Percentiles rank a stretch among this genome's conserved stretches.
These are phyloP conservation scores for Alternaria sp. DNA, from an alignment of 2,329 filamentous ascomycete species.

Conservation along the genomic window DNA sequence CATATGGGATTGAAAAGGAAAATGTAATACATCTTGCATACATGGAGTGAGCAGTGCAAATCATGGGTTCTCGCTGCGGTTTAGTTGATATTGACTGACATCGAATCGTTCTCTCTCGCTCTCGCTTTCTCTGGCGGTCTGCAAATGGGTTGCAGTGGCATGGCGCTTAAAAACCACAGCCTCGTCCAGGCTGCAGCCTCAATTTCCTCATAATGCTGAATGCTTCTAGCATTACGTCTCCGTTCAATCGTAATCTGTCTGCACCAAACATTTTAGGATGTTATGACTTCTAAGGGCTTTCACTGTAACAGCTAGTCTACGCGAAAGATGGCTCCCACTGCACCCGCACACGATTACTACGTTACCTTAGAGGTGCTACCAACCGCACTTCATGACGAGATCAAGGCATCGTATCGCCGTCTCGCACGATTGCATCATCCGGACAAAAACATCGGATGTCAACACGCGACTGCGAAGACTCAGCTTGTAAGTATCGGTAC, in stretches of 20 bases:
- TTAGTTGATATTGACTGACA: background rate
- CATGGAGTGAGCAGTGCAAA: background rate
- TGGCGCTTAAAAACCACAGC: background rate
- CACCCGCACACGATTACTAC: conserved; percentile 6
- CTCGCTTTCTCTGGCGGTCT: background rate
- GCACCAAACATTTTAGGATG: background rate
- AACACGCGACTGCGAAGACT: background rate
- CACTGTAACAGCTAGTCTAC: background rate
- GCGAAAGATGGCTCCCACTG: background rate
- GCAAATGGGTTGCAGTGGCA: background rate
- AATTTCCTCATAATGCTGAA: background rate
- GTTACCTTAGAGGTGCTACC: conserved; percentile 1
- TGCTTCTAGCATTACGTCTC: background rate
- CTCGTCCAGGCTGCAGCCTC: background rate
- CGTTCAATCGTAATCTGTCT: background rate
- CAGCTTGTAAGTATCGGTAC: conserved; percentile 1
- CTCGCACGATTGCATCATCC: conserved; percentile 12
- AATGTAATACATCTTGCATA: conserved; percentile 9
- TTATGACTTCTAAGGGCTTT: background rate
- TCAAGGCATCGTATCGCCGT: conserved; percentile 8
- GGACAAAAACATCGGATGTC: conserved; percentile 7
- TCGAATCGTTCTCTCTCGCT: background rate
- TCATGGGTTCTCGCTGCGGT: background rate
- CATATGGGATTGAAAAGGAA: background rate
- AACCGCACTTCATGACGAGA: background rate